Base-by-base conservation (phyloP, 129 eudicot genomes). In the Artemisia annua region DNA sequence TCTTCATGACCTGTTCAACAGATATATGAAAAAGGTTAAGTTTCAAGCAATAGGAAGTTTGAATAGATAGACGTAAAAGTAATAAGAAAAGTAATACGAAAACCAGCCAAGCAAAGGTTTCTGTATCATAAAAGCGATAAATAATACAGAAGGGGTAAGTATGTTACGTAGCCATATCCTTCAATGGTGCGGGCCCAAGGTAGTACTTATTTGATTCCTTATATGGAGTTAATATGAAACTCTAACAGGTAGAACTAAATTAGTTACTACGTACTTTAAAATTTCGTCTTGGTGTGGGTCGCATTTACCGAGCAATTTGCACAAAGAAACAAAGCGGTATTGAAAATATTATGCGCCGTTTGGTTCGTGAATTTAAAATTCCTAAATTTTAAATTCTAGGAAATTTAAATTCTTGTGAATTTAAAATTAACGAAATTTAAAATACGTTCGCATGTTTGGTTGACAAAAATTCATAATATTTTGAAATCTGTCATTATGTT, bases 131-230 rank as follows among this genome's bases (percentile, higher is more conserved):
- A 12, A 16, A 20, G 46, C n/a, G 30, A 66, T 16, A 5, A 50
- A 15, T 53, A 54, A 51, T 24, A 44, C 44, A 65, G 18, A 55
- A 53, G 43, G 1, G 74, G 61, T 14, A 48, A 18, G 43, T 49
- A 60, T 19, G 55, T 65, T 72, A 86, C 96, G 78, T 79, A 22
- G 99, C 99, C 99, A 94, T 94, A 71, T 90, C 92, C 68, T 90
- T 96, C 84, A 94, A 65, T 3, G 99, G 96, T 43, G 97, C 99
- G 73, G 99, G 99, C 2, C 99, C 97, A 10, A 94, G 86, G 72
- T 94, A 94, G 84, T 94, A 94, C 83, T 93, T 91, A n/a, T n/a
- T n/a, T n/a, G n/a, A n/a, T n/a, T n/a, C n/a, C n/a, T n/a, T n/a
- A n/a, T n/a, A n/a, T n/a, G n/a, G n/a, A n/a, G n/a, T n/a, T n/a